These are phyloP conservation scores for Hypoxylon sp. DNA, from an alignment of 2,329 filamentous ascomycete species.

Conservation along the genomic window DNA sequence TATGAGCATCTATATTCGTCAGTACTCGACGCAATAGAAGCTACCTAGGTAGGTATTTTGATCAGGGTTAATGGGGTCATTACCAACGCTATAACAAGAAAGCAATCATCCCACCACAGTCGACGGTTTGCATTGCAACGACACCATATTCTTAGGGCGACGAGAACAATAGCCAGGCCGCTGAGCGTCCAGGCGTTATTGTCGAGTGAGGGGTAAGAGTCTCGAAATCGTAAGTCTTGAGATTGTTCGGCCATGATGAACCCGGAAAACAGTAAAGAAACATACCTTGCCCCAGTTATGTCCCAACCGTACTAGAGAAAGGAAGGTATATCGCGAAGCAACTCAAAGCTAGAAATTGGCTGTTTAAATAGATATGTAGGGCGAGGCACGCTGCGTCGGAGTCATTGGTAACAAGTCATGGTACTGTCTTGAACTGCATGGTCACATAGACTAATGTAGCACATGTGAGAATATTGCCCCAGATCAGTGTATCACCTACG, in stretches of 20 bases:
- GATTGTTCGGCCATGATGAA: not conserved
- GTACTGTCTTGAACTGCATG: too few relatives aligned
- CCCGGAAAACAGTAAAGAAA: not conserved
- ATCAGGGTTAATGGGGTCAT: not conserved
- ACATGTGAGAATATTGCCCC: not conserved
- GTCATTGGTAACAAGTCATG: too few relatives aligned
- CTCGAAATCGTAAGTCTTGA: not conserved
- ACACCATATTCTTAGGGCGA: constrained; percentile 2
- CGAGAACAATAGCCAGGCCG: constrained; percentile 4
- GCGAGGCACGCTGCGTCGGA: too few relatives aligned
- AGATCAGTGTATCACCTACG: not conserved
- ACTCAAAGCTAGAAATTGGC: not conserved
- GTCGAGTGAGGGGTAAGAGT: not conserved
- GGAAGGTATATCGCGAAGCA: not conserved
- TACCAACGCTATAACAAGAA: constrained; percentile 30
- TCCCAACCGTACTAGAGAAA: not conserved
- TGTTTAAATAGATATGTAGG: too few relatives aligned
- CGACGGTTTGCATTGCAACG: not conserved
- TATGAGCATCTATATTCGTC: constrained; percentile 12
- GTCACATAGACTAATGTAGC: not conserved
- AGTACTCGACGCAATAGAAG: not conserved
- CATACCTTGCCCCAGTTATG: too few relatives aligned
- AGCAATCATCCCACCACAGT: constrained; percentile 9
- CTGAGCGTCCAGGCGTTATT: constrained; percentile 17
- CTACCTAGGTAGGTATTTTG: too few relatives aligned